These are phyloP conservation scores for Entamoeba histolytica DNA, from an alignment of 208 protist genomes.

Conservation along the genomic window DNA sequence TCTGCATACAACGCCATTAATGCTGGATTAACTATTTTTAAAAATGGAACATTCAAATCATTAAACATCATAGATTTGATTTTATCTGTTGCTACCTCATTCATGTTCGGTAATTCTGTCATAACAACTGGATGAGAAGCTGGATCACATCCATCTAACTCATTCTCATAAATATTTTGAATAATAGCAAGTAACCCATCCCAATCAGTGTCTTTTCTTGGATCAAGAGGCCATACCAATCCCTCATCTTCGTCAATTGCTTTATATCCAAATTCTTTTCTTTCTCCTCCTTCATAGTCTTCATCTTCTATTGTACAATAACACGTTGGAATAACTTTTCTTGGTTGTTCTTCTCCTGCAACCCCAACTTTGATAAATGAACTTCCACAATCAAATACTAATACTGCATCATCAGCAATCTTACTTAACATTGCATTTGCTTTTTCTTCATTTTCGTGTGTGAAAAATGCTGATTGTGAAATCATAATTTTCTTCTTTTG, in stretches of 20 bases:
- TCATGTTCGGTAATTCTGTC: not conserved
- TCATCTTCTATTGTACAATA: not conserved
- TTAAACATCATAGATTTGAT: slow-evolving; percentile 59
- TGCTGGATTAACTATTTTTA: slow-evolving; percentile 64
- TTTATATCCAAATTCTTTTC: not conserved
- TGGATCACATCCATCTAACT: not conserved
- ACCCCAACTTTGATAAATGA: not conserved
- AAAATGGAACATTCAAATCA: slow-evolving; percentile 65
- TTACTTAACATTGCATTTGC: not conserved
- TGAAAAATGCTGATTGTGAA: not conserved
- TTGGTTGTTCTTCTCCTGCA: not conserved
- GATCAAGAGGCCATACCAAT: not conserved
- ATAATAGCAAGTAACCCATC: not conserved
- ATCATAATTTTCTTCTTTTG: not conserved
- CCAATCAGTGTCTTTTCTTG: not conserved
- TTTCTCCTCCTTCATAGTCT: not conserved
- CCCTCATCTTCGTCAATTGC: not conserved
- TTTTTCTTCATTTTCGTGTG: not conserved
- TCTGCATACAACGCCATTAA: slow-evolving; percentile 79
- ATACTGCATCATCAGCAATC: not conserved
- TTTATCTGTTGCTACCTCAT: not conserved
- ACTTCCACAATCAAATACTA: not conserved
- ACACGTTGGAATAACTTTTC: not conserved
- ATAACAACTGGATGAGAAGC: not conserved
- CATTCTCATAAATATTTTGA: not conserved